phyloP scores from a whole-genome alignment of 805 yeast genomes.

The Candida schatavii region DNA sequence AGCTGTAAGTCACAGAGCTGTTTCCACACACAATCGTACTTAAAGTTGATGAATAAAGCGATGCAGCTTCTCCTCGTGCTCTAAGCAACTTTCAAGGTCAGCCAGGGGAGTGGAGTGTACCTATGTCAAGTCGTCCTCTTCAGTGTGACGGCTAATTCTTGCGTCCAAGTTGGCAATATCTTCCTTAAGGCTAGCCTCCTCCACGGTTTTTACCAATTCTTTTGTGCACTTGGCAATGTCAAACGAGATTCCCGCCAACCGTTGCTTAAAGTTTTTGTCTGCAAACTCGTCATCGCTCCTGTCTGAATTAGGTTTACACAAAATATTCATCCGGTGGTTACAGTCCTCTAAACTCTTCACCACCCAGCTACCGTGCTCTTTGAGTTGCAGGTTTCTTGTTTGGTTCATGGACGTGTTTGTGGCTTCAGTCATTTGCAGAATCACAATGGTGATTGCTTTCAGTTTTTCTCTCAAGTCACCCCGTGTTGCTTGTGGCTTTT shows the following conservation, averaged over 20 bases:
- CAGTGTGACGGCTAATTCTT: slow-evolving; percentile 39
- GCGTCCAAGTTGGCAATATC: slow-evolving; percentile 82
- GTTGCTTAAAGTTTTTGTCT: slow-evolving; percentile 84
- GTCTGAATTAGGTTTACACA: slow-evolving; percentile 49
- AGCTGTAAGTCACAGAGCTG: too few relatives aligned
- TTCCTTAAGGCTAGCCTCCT: slow-evolving; percentile 85
- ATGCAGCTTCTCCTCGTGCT: too few relatives aligned
- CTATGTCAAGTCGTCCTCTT: neutral
- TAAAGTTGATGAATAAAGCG: too few relatives aligned
- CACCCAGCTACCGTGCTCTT: slow-evolving; percentile 90
- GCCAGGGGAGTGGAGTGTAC: neutral
- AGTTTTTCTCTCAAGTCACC: slow-evolving; percentile 74
- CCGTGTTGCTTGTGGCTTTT: slow-evolving; percentile 71
- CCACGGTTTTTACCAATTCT: slow-evolving; percentile 93
- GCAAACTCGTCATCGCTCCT: slow-evolving; percentile 63
- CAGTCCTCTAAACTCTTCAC: slow-evolving; percentile 85
- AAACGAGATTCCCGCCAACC: slow-evolving; percentile 93
- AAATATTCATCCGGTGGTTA: slow-evolving; percentile 71
- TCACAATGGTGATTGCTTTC: slow-evolving; percentile 71
- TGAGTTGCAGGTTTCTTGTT: slow-evolving; percentile 77
- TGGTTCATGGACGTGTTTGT: slow-evolving; percentile 86
- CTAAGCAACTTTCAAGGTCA: neutral
- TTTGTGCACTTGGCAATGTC: slow-evolving; percentile 96
- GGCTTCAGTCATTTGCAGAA: slow-evolving; percentile 85
- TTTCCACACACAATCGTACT: too few relatives aligned